Evolutionary conservation across 768 basidiomycete genomes (phyloP).

Genomic region (Cystobasidium ongulense): DNA sequence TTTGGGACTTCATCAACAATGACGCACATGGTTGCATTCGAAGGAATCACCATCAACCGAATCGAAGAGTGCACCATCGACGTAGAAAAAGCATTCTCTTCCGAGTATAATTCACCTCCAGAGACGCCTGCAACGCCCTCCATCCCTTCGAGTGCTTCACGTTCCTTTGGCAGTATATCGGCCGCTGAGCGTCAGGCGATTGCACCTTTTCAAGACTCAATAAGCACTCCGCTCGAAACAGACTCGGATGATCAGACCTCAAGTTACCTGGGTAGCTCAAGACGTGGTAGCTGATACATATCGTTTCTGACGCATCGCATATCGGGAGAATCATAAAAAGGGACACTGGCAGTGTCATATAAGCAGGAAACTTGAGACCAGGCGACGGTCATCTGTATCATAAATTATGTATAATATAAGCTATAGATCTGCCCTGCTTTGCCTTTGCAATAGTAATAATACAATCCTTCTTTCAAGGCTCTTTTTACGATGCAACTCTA

Average conservation of each 20-base stretch:
- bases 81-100: background rate
- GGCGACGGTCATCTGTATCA: too few species aligned
- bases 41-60: conserved; percentile 13
- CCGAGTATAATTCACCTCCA: background rate
- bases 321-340: too few species aligned
- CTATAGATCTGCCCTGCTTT: too few species aligned
- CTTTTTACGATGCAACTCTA: background rate
- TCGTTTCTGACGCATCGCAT: too few species aligned
- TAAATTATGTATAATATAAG: too few species aligned
- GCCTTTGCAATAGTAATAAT: too few species aligned
- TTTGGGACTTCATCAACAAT: background rate
- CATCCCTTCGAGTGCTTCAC: background rate
- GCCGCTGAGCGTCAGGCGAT: background rate
- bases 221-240: background rate
- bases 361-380: too few species aligned
- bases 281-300: background rate
- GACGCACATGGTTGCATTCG: background rate
- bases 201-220: background rate
- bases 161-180: background rate
- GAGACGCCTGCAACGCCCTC: background rate
- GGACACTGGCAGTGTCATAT: too few species aligned
- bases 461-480: too few species aligned
- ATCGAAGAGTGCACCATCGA: background rate
- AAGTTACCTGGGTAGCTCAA: background rate
- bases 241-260: background rate